Base-by-base conservation (phyloP, 129 eudicot species). In the Rutidosis leptorrhynchoides region DNA sequence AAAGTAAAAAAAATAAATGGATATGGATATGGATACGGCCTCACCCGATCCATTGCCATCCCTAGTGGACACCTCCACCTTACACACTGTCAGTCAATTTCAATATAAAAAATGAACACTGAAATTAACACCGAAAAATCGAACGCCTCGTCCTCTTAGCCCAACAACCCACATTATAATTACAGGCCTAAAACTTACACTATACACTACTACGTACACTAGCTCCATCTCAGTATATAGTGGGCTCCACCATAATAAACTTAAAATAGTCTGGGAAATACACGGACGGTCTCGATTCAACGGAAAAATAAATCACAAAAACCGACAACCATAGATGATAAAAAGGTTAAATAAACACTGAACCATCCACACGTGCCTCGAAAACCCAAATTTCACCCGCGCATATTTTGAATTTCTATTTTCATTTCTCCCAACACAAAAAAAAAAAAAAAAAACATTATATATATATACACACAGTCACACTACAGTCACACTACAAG, bases 391-490 rank as follows among this genome's bases (percentile, higher is more conserved):
- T 35, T 26, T 5, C 23, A 69, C 75, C 80, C 81, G 81, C 81
- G 81, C 81, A 73, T 23, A 43, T 29, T 69, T 80, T 75, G 66
- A 74, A 69, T 11, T 74, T 37, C 22, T 46, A 45, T 67, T 67
- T 54, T 49, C 66, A 64, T 30, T 66, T 48, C 15, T 8, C 51
- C 49, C 17, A 25, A 16, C 5, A 26, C 70, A n/a, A n/a, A n/a
- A n/a, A n/a, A n/a, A n/a, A n/a, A n/a, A n/a, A n/a, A n/a, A 32
- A 27, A 63, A 66, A 52, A 5, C 25, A 25, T 55, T 33, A 23
- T 7, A 65, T 16, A 45, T n/a, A 9, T 43, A 1, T 27, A 25
- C 3, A 11, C 19, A 40, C 43, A 29, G 21, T 6, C 24, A n/a
- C 17, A 19, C 26, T 19, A n/a, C n/a, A n/a, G n/a, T n/a, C n/a